A percentile compares a stretch with the other conserved stretches of the same genome.
Conservation (phyloP, 345 rosid genomes). For the Clausena lansium region DNA sequence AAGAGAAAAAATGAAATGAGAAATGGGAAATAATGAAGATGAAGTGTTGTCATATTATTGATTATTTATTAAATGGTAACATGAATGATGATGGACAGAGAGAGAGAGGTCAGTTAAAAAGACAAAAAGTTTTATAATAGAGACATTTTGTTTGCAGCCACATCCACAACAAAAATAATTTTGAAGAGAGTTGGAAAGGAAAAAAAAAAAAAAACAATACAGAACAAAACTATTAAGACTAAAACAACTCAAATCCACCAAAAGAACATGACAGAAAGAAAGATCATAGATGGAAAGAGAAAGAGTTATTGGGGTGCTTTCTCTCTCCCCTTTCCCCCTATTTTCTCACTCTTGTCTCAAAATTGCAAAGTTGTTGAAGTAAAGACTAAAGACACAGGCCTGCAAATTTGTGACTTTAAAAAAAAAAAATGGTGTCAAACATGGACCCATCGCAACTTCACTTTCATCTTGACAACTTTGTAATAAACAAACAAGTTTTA, state of each 20-base stretch:
- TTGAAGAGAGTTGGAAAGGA: neutral
- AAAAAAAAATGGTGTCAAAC: neutral
- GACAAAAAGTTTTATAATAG: neutral
- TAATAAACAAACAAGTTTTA: neutral
- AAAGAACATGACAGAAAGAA: constrained; percentile 7
- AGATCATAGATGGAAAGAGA: neutral
- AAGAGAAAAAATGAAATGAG: neutral
- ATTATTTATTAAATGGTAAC: neutral
- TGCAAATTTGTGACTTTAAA: neutral
- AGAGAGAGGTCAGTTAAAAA: neutral
- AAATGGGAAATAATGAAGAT: neutral
- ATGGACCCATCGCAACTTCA: constrained; percentile 19
- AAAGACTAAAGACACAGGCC: neutral
- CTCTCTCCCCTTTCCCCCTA: neutral
- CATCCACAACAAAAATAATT: neutral
- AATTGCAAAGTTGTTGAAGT: neutral
- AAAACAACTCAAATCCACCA: neutral
- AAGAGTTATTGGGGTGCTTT: neutral
- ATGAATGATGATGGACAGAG: neutral
- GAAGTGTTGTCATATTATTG: neutral
- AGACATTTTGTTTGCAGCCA: too few relatives aligned
- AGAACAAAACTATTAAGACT: neutral
- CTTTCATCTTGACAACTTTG: neutral
- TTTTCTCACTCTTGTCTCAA: neutral
- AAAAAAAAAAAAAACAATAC: neutral